These are phyloP conservation scores for Jackrogersella minutella DNA, from an alignment of 495 filamentous ascomycete genomes.

Conservation along the genomic window DNA sequence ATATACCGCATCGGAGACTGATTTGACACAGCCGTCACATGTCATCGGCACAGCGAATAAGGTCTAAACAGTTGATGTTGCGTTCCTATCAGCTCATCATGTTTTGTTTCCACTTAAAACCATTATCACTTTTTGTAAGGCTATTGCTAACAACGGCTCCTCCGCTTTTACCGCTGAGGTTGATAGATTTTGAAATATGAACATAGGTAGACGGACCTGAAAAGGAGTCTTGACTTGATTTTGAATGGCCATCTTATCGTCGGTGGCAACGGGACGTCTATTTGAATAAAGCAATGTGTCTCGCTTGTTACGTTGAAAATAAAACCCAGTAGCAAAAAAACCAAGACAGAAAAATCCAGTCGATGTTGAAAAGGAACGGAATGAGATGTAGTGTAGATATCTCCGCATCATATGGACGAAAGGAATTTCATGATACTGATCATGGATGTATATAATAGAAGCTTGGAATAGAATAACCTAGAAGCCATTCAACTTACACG, in stretches of 20 bases:
- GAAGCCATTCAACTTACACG: slow-evolving; percentile 44
- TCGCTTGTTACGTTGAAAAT: slow-evolving; percentile 39
- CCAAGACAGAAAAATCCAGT: slow-evolving; percentile 27
- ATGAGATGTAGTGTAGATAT: slow-evolving; percentile 31
- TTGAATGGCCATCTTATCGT: slow-evolving; percentile 35
- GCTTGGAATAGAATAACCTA: slow-evolving; percentile 19
- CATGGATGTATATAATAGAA: neutral
- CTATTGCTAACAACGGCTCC: neutral
- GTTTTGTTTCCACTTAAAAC: slow-evolving; percentile 1
- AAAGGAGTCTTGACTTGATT: slow-evolving; percentile 53
- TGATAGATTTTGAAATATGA: neutral
- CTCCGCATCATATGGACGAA: slow-evolving; percentile 33
- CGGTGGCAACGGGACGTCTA: slow-evolving; percentile 7
- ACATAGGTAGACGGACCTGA: slow-evolving; percentile 48
- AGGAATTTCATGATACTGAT: slow-evolving; percentile 18
- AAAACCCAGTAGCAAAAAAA: slow-evolving; percentile 30
- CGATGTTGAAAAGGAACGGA: slow-evolving; percentile 31
- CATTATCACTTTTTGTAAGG: neutral
- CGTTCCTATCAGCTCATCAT: slow-evolving; percentile 36
- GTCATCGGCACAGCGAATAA: slow-evolving; percentile 94
- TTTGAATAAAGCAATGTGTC: slow-evolving; percentile 13
- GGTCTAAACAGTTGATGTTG: slow-evolving; percentile 63
- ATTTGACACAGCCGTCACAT: slow-evolving; percentile 86
- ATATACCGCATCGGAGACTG: slow-evolving; percentile 77
- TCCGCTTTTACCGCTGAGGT: neutral